Conservation (phyloP, 305 asterid genomes). For the Caryopteris hybrid region DNA sequence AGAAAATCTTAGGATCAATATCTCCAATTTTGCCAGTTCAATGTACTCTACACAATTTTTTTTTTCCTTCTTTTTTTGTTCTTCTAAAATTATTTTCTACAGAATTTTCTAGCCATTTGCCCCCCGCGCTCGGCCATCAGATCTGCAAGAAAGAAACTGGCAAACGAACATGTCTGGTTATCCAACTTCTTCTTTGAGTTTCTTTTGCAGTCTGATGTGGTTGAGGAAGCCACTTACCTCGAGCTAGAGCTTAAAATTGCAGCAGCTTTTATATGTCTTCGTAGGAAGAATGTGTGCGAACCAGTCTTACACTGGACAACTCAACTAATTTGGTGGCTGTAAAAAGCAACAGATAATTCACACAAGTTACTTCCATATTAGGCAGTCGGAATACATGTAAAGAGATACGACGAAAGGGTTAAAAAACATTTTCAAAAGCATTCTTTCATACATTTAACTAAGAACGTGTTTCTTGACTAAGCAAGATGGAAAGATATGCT, state of each 20-base stretch:
- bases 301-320: neutral
- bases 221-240: neutral
- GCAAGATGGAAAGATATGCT: too few relatives aligned
- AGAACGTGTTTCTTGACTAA: too few relatives aligned
- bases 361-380: neutral
- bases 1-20: neutral
- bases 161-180: constrained; percentile 5
- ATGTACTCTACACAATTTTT: constrained; percentile 18
- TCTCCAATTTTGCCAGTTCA: neutral
- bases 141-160: constrained; percentile 14
- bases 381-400: neutral
- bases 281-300: neutral
- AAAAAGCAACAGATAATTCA: neutral
- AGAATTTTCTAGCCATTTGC: constrained; percentile 12
- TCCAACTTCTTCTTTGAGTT: constrained; percentile 3
- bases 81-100: neutral
- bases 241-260: neutral
- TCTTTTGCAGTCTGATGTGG: neutral
- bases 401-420: neutral
- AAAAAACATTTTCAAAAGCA: neutral
- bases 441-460: neutral
- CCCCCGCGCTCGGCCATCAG: constrained; percentile 13
- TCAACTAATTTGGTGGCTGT: constrained; percentile 40
- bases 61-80: neutral
- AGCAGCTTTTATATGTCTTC: constrained; percentile 2